These are phyloP conservation scores for Raffaelea arxii DNA, from an alignment of 2,329 filamentous ascomycete genomes.

Conservation along the genomic window DNA sequence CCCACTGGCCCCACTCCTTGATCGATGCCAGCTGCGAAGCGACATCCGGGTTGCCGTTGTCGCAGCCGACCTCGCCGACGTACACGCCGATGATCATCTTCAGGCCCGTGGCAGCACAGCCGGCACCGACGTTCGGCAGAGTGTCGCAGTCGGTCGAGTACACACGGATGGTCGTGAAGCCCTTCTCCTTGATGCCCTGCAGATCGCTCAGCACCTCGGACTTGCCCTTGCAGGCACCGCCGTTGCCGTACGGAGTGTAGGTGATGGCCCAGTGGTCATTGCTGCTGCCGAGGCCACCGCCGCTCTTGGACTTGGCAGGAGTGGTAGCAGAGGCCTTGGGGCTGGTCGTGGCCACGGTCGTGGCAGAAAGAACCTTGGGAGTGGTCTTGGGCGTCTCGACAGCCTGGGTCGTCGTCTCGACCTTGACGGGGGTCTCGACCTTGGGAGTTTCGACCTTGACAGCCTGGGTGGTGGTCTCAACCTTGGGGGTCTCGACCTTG, in stretches of 20 bases:
- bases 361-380: slow-evolving; percentile 18
- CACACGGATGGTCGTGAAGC: slow-evolving; percentile 65
- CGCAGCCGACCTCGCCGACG: slow-evolving; percentile 57
- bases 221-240: slow-evolving; percentile 54
- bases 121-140: slow-evolving; percentile 63
- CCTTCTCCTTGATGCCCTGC: slow-evolving; percentile 49
- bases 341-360: slow-evolving; percentile 17
- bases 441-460: not conserved
- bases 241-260: slow-evolving; percentile 63
- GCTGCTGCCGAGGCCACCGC: slow-evolving; percentile 23
- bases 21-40: slow-evolving; percentile 67
- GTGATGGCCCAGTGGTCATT: slow-evolving; percentile 63
- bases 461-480: not conserved
- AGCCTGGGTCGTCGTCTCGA: slow-evolving; percentile 25
- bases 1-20: slow-evolving; percentile 62
- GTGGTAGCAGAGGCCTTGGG: slow-evolving; percentile 11
- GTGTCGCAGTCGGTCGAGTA: slow-evolving; percentile 90
- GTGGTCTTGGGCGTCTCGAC: slow-evolving; percentile 19
- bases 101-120: slow-evolving; percentile 56
- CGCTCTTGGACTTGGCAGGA: not conserved
- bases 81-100: slow-evolving; percentile 83
- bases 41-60: slow-evolving; percentile 49
- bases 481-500: not conserved
- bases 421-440: slow-evolving; percentile 25
- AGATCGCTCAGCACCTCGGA: slow-evolving; percentile 52